Evolutionary conservation across 2,329 filamentous ascomycete genomes (phyloP).

Genomic region (Colletotrichum gloeosporioides): DNA sequence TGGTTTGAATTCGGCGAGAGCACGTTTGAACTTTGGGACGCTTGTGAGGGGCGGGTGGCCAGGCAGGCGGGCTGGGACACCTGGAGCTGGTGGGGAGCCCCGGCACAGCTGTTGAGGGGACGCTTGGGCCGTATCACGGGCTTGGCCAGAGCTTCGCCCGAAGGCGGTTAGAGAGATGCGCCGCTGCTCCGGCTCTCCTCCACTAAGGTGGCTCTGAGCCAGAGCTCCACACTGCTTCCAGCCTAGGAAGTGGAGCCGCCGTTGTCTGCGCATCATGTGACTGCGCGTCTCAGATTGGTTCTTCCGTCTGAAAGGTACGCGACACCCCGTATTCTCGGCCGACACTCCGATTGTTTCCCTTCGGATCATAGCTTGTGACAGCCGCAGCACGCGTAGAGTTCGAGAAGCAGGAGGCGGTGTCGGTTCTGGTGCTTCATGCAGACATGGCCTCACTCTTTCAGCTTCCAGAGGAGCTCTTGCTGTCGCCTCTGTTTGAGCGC

Average conservation of each 20-base stretch:
- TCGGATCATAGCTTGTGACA: background rate
- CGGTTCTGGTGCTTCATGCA: background rate
- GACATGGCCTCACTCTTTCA: conserved; percentile 49
- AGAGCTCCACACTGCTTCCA: background rate
- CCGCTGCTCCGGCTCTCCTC: background rate
- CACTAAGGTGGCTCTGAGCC: background rate
- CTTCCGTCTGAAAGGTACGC: background rate
- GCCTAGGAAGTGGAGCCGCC: background rate
- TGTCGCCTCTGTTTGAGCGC: conserved; percentile 47
- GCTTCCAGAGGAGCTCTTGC: conserved; percentile 57
- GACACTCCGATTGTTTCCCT: background rate
- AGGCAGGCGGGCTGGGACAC: background rate
- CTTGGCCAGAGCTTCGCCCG: background rate
- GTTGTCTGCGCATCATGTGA: conserved; percentile 7
- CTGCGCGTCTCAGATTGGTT: conserved; percentile 7
- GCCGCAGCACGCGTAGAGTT: background rate
- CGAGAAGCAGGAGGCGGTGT: background rate
- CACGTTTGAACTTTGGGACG: conserved; percentile 6
- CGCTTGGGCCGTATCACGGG: conserved; percentile 9
- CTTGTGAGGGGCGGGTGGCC: background rate
- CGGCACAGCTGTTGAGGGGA: background rate
- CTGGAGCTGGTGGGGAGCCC: background rate
- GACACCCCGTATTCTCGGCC: background rate
- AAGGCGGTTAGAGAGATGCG: background rate
- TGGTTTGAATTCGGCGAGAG: background rate